These are phyloP conservation scores for Chlorophyllum brunneum DNA, from an alignment of 768 basidiomycete species.

Conservation along the genomic window DNA sequence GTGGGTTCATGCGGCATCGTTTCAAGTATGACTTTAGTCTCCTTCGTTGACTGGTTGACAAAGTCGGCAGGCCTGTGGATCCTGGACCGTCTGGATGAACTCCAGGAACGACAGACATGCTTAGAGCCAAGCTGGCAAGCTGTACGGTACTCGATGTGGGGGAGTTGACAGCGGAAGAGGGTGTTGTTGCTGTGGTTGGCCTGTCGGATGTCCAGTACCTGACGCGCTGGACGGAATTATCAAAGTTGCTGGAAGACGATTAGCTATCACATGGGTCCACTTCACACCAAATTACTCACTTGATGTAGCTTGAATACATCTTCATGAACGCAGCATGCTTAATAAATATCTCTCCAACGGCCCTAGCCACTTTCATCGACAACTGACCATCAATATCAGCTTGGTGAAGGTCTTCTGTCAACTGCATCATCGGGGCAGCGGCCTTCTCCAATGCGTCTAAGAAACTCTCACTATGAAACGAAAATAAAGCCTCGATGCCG, in stretches of 20 bases:
- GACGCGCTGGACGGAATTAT: slow-evolving; percentile 85
- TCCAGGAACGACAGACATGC: slow-evolving; percentile 44
- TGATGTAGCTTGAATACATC: slow-evolving; percentile 98
- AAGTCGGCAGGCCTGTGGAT: slow-evolving; percentile 43
- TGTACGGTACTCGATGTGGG: slow-evolving; percentile 62
- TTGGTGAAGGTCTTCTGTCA: slow-evolving; percentile 38
- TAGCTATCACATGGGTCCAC: slow-evolving; percentile 6
- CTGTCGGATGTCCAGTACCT: slow-evolving; percentile 78
- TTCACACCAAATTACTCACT: slow-evolving; percentile 42
- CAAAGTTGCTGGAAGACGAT: slow-evolving; percentile 71
- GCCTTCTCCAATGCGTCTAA: slow-evolving; percentile 85
- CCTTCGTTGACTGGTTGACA: slow-evolving; percentile 80
- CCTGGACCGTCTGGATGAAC: slow-evolving; percentile 35
- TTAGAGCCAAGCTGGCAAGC: slow-evolving; percentile 58
- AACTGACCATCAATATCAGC: slow-evolving; percentile 69
- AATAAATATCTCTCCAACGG: slow-evolving; percentile 85
- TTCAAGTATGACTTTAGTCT: slow-evolving; percentile 88
- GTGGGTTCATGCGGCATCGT: slow-evolving; percentile 83
- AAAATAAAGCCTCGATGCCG: slow-evolving; percentile 84
- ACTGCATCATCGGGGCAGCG: slow-evolving; percentile 60
- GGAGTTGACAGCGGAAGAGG: slow-evolving; percentile 44
- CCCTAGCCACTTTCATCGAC: slow-evolving; percentile 70
- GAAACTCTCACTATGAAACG: slow-evolving; percentile 92
- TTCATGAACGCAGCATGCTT: slow-evolving; percentile 97
- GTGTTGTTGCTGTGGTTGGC: slow-evolving; percentile 31